Conservation (phyloP, 2,329 filamentous ascomycete species). For the Aspergillus pseudotamarii region DNA sequence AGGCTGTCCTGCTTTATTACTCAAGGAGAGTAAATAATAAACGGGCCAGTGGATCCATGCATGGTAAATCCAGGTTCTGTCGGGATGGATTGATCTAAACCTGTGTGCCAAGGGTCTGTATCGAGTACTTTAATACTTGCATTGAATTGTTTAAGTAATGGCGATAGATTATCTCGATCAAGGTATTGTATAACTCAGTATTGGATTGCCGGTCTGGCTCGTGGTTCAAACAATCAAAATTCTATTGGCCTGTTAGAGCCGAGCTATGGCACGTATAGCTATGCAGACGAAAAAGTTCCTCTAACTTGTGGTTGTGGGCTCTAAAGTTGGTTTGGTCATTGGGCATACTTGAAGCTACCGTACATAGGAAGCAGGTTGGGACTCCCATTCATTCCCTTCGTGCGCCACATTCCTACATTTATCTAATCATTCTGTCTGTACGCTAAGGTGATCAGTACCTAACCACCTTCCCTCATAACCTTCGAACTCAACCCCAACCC, state of each 20-base stretch:
- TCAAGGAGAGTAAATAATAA: neutral
- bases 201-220: neutral
- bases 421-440: neutral
- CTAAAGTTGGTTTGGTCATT: neutral
- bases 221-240: too few relatives aligned
- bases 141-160: too few relatives aligned
- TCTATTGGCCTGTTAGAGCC: too few relatives aligned
- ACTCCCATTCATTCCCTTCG: neutral
- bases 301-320: neutral
- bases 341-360: too few relatives aligned
- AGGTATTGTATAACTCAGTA: neutral
- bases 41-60: fast-evolving
- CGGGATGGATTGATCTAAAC: neutral
- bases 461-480: neutral
- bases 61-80: neutral
- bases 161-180: neutral
- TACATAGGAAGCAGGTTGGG: neutral
- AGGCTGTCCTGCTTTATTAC: neutral
- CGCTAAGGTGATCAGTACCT: neutral
- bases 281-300: too few relatives aligned
- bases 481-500: neutral
- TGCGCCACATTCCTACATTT: neutral
- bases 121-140: too few relatives aligned
- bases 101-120: neutral
- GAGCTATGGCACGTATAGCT: too few relatives aligned